These are phyloP conservation scores for Fraxinus sp. DNA, from an alignment of 305 asterid genomes.

Conservation along the genomic window DNA sequence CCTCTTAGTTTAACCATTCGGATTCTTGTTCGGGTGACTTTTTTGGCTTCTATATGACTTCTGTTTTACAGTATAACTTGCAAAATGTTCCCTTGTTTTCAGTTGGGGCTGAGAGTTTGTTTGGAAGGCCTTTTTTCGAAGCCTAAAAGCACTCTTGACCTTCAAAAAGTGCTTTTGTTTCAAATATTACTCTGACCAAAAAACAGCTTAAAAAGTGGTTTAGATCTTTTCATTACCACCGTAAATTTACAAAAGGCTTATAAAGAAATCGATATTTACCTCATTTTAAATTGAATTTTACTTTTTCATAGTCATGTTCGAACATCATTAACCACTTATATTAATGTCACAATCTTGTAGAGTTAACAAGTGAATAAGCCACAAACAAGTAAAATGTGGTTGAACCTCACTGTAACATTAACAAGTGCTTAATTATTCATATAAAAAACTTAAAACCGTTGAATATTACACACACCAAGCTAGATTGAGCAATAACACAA, in stretches of 20 bases:
- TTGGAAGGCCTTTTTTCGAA: neutral
- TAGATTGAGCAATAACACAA: neutral
- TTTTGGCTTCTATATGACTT: neutral
- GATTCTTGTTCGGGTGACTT: neutral
- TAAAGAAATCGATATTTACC: neutral
- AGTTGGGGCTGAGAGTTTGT: neutral
- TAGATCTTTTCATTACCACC: neutral
- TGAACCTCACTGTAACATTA: neutral
- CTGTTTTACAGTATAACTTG: neutral
- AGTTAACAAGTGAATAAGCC: neutral
- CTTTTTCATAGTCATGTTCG: neutral
- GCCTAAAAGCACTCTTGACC: neutral
- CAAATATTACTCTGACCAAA: neutral
- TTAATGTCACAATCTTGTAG: neutral
- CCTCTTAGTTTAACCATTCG: neutral
- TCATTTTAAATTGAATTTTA: neutral
- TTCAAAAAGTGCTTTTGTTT: neutral
- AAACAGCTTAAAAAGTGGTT: neutral
- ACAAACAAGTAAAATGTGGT: neutral
- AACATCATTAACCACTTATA: neutral
- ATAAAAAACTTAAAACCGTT: no score
- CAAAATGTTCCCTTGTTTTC: neutral
- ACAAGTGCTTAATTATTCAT: neutral
- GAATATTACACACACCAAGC: neutral
- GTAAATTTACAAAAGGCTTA: neutral